Evolutionary conservation across 768 basidiomycete species (phyloP), one percentile per base, ranked within the genome.

Genomic region (Phlebiopsis flavidoalba): DNA sequence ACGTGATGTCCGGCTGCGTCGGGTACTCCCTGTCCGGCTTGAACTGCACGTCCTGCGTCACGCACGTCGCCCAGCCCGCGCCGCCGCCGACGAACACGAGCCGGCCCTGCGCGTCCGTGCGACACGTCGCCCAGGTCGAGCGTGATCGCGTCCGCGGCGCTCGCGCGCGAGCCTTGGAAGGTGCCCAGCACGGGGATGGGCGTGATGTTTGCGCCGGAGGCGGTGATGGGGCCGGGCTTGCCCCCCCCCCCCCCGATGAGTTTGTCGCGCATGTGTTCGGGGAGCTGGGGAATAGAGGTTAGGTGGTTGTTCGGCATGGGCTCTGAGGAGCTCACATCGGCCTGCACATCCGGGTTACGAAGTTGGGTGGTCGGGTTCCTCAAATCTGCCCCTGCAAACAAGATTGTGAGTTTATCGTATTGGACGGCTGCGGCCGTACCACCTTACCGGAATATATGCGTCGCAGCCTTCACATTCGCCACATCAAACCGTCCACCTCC

Each of bases 381-480:
- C 21, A 19, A 48, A 58, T 45, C 22, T 1, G 1, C 46, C 19
- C 40, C 40, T 17, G 21, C 1, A 3, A 40, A 2, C 4, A 33
- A 11, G 5, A 46, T 11, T 15, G 55, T 21, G 21, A 57, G 55
- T 43, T 21, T 19, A 43, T 53, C 2, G 17, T 21, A 57, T 33
- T 43, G 17, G 35, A 22, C 53, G 50, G 43, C 46, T 45, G 6
- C n/a, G 19, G 45, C 45, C 14, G 45, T 46, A n/a, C 36, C 31
- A 24, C n/a, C 59, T 70, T 66, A 68, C 35, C 37, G 53, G 60
- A 68, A 69, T 11, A 43, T 17, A 21, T 56, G 36, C 35, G 24
- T 66, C 35, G 73, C 53, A 7, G 67, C 62, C 54, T 76, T 76
- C 57, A 66, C 69, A 59, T 76, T 76, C 7, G 71, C 72, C n/a